A percentile compares a stretch with the other conserved stretches of the same genome.
Conservation (phyloP, 2,329 filamentous ascomycete species). For the Aspergillus sp. region DNA sequence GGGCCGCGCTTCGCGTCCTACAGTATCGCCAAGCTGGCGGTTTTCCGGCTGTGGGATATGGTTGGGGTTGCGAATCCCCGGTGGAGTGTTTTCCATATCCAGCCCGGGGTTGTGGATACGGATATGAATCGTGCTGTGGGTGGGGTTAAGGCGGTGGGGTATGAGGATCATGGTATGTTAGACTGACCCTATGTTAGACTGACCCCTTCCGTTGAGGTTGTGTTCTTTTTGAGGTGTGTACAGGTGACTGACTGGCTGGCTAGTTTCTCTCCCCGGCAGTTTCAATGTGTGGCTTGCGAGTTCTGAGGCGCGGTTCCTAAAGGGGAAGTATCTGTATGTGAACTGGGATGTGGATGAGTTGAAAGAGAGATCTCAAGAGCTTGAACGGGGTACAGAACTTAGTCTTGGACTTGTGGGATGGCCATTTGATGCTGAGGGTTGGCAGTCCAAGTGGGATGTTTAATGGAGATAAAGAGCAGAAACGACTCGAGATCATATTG, state of each 20-base stretch:
- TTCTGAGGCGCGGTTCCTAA: conserved; percentile 7
- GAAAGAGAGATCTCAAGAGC: background rate
- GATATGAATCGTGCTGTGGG: conserved; percentile 2
- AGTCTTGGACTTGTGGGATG: background rate
- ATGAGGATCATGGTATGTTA: background rate
- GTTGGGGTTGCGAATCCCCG: background rate
- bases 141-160: conserved; percentile 2
- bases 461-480: background rate
- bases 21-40: background rate
- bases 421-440: background rate
- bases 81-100: conserved; percentile 2
- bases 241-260: background rate
- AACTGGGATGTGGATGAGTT: conserved; percentile 10
- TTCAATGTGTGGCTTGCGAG: conserved; percentile 7
- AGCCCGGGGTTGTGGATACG: conserved; percentile 10
- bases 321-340: conserved; percentile 1
- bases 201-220: background rate
- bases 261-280: background rate
- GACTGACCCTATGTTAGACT: too few species aligned
- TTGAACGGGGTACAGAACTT: background rate
- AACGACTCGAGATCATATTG: too few species aligned
- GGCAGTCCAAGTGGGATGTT: background rate
- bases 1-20: background rate
- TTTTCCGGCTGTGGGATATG: conserved; percentile 1
- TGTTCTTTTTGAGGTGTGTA: background rate